Evolutionary conservation across 176 grass and related monocot species (phyloP), one percentile per base, ranked within the genome.

Genomic region (Aegilops sharonensis): DNA sequence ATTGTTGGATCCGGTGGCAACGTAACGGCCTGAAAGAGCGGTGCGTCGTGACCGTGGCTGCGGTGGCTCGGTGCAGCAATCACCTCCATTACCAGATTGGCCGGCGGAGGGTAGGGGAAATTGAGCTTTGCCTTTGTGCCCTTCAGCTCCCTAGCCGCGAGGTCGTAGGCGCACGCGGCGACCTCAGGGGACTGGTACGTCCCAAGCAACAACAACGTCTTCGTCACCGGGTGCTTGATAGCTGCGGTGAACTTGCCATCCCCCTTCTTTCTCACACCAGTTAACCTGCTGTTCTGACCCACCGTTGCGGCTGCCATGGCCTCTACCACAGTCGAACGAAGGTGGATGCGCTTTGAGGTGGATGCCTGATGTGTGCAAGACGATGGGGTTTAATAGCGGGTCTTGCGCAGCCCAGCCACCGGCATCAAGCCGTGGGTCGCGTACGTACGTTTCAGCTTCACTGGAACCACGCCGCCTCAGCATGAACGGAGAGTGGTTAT

Each of bases 131-230:
- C 18, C 17, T 21, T 57, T 57, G 2, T 7, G 54, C 54, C 18
- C 54, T 21, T 57, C 3, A 57, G 54, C 18, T 57, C 54, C 54
- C 54, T 32, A 48, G 73, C 73, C 4, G 64, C 64, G 1, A 40
- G 27, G 35, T 21, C 64, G 37, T 25, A 84, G 17, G 39, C 82
- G 23, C 37, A 25, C 25, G 90, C 77, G 3, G 88, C 88, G 56
- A 89, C 87, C 79, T 90, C 89, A 9, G 94, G 75, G 0, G 87
- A 90, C 4, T 68, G 32, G 80, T 80, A 96, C 7, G 87, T 88
- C 7, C 91, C 89, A 5, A 91, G 87, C 87, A 82, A 91, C 31
- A 84, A 23, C 17, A 64, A 52, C 0, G 2, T 6, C 31, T 11
- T 57, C 12, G 4, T 18, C 6, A 67, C 70, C 0, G 88, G 88